Percentiles rank a stretch among this genome's conserved stretches.
These are phyloP conservation scores for Chlorella sp. DNA, from an alignment of 139 green algal species.

Conservation along the genomic window DNA sequence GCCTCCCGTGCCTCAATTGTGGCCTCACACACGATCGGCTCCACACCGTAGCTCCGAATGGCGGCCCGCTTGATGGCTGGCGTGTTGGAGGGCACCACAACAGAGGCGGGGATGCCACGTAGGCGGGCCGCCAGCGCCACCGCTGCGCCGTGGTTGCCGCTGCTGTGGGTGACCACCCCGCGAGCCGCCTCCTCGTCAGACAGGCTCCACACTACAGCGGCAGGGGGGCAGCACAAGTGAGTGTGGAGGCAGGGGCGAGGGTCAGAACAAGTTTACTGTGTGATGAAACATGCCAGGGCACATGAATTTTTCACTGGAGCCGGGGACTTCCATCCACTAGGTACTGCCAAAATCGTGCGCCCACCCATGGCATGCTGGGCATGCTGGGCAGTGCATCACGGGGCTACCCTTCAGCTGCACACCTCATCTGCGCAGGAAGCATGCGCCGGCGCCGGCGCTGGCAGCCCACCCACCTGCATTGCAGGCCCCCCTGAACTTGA, in stretches of 20 bases:
- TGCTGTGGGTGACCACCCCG: conserved; percentile 76
- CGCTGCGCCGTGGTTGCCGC: conserved; percentile 78
- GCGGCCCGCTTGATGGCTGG: conserved; percentile 77
- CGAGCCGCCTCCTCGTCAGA: conserved; percentile 45
- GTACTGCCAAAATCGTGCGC: too few relatives aligned
- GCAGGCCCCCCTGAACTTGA: conserved; percentile 77
- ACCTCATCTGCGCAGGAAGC: too few relatives aligned
- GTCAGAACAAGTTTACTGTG: too few relatives aligned
- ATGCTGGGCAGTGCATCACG: too few relatives aligned
- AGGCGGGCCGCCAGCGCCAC: conserved; percentile 63
- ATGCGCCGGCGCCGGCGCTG: too few relatives aligned
- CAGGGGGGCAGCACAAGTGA: too few relatives aligned
- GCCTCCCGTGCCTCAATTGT: conserved; percentile 71
- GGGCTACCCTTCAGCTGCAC: too few relatives aligned
- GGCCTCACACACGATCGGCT: conserved; percentile 67
- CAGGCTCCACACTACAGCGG: conserved; percentile 35
- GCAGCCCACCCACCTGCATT: conserved; percentile 47
- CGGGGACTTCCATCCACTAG: too few relatives aligned
- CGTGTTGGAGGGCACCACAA: conserved; percentile 76
- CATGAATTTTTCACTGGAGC: too few relatives aligned
- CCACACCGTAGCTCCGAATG: conserved; percentile 64
- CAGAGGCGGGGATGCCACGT: conserved; percentile 70
- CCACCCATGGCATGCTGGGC: too few relatives aligned
- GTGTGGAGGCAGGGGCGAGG: too few relatives aligned
- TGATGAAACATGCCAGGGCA: too few relatives aligned